phyloP scores from a whole-genome alignment of 139 green algal species.

The Chlorella sp. region DNA sequence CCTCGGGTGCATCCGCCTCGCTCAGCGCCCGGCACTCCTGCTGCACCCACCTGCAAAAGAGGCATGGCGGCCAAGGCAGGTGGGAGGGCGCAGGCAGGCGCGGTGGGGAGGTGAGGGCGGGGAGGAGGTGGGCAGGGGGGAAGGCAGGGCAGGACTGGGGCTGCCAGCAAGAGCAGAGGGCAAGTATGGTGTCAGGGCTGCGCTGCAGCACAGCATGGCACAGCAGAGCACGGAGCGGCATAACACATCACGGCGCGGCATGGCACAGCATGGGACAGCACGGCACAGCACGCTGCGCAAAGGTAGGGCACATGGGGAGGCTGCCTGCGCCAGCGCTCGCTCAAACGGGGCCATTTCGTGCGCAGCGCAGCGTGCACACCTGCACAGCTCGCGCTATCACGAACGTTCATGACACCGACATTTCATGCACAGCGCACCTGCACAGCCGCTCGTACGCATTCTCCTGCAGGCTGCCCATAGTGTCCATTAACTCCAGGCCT shows the following conservation, averaged over 20 bases:
- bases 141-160: not conserved
- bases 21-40: slow-evolving; percentile 86
- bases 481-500: slow-evolving; percentile 97
- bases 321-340: too few species aligned
- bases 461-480: slow-evolving; percentile 95
- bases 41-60: slow-evolving; percentile 94
- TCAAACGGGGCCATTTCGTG: too few species aligned
- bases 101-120: not conserved
- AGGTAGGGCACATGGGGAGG: not conserved
- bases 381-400: too few species aligned
- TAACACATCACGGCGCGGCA: not conserved
- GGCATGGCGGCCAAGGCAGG: not conserved
- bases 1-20: slow-evolving; percentile 90
- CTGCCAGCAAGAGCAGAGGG: not conserved
- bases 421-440: slow-evolving; percentile 59
- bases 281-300: too few species aligned
- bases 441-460: slow-evolving; percentile 94
- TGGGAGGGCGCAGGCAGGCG: not conserved
- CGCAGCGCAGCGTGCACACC: too few species aligned
- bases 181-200: not conserved
- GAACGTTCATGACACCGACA: too few species aligned
- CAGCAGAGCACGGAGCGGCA: not conserved
- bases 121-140: not conserved
- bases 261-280: not conserved
- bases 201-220: not conserved